These are phyloP conservation scores for Lactarius indigo DNA, from an alignment of 768 basidiomycete genomes.

Conservation along the genomic window DNA sequence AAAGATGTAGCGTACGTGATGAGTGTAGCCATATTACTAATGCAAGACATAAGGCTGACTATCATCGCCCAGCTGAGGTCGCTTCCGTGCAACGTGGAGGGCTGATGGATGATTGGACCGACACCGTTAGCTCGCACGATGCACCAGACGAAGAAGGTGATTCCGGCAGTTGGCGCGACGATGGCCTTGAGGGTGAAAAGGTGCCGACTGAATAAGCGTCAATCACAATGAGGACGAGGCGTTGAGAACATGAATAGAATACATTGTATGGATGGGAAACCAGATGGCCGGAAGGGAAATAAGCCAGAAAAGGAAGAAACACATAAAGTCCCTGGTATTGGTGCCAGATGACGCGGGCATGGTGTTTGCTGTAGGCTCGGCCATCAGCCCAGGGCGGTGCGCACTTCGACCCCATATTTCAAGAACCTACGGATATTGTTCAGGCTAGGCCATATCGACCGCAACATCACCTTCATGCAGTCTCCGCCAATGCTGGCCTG, in stretches of 20 bases:
- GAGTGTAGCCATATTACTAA: slow-evolving; percentile 76
- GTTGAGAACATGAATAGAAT: slow-evolving; percentile 19
- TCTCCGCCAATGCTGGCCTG: slow-evolving; percentile 81
- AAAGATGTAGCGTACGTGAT: slow-evolving; percentile 45
- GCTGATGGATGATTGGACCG: slow-evolving; percentile 68
- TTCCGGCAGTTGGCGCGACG: slow-evolving; percentile 64
- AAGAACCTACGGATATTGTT: slow-evolving; percentile 55
- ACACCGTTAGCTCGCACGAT: slow-evolving; percentile 75
- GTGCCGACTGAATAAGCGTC: slow-evolving; percentile 49
- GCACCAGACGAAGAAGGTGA: slow-evolving; percentile 75
- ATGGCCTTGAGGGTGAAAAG: slow-evolving; percentile 78
- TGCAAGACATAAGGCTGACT: slow-evolving; percentile 67
- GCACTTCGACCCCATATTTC: background rate
- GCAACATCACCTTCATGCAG: slow-evolving; percentile 70
- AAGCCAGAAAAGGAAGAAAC: slow-evolving; percentile 87
- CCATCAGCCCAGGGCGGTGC: slow-evolving; percentile 2
- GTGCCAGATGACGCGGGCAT: slow-evolving; percentile 73
- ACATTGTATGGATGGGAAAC: slow-evolving; percentile 83
- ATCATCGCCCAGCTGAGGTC: slow-evolving; percentile 76
- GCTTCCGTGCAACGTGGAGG: slow-evolving; percentile 59
- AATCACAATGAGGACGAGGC: slow-evolving; percentile 14
- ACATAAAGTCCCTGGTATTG: slow-evolving; percentile 69
- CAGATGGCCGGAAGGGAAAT: slow-evolving; percentile 75
- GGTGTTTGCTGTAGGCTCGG: slow-evolving; percentile 50
- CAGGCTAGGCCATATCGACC: slow-evolving; percentile 73